Evolutionary conservation across 208 protist species (phyloP).

Genomic region (Balamuthia mandrillaris): DNA sequence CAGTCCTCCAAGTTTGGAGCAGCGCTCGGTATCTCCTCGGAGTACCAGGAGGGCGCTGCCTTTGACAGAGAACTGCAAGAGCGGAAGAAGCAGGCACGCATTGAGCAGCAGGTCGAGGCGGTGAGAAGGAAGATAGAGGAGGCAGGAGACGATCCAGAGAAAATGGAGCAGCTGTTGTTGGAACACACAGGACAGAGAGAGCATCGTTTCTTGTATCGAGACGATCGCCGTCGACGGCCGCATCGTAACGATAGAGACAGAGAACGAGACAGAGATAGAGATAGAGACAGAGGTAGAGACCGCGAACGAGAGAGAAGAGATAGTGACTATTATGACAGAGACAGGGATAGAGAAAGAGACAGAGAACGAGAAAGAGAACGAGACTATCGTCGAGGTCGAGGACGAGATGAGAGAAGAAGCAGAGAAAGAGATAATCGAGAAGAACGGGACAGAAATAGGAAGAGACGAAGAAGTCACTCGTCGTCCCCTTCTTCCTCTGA

Average conservation of each 20-base stretch:
- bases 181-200: neutral
- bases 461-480: neutral
- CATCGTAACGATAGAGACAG: neutral
- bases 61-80: constrained; percentile 50
- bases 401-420: neutral
- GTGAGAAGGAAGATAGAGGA: neutral
- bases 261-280: neutral
- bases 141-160: neutral
- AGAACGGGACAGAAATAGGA: neutral
- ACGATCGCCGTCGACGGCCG: neutral
- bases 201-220: neutral
- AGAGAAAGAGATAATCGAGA: neutral
- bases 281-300: neutral
- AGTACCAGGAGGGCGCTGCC: constrained; percentile 23
- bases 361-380: neutral
- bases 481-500: no score
- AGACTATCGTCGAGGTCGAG: neutral
- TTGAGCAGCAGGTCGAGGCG: neutral
- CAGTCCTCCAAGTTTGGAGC: neutral
- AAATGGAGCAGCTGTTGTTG: neutral
- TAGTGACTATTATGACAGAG: neutral
- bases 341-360: neutral
- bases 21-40: constrained; percentile 41
- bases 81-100: neutral
- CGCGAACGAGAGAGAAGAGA: neutral